Evolutionary conservation across 345 rosid species (phyloP).

Genomic region (Populus simonii): DNA sequence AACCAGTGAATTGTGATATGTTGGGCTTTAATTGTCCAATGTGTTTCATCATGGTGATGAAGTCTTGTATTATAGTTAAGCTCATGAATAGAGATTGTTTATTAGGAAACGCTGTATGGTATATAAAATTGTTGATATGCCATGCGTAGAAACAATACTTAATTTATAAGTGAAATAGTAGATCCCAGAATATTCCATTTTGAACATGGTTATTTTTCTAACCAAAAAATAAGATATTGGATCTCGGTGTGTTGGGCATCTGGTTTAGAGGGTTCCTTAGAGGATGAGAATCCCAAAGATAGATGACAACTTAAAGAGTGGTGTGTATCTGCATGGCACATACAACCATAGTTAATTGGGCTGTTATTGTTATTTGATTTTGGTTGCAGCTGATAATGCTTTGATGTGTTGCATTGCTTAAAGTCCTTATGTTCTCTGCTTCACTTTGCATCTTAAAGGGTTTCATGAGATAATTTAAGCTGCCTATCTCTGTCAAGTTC

Average conservation of each 20-base stretch:
- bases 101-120: background rate
- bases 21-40: background rate
- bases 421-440: background rate
- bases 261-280: background rate
- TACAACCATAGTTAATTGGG: background rate
- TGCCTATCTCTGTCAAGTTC: background rate
- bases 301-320: background rate
- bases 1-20: background rate
- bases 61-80: background rate
- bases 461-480: constrained; percentile 1
- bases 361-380: background rate
- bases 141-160: background rate
- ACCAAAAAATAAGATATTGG: background rate
- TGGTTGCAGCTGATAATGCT: background rate
- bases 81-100: background rate
- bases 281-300: background rate
- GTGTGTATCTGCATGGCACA: background rate
- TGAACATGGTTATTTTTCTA: background rate
- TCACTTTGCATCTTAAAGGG: background rate
- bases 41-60: background rate
- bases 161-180: background rate
- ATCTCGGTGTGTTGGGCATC: background rate
- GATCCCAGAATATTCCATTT: background rate
- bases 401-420: background rate
- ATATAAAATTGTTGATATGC: background rate